phyloP scores from a whole-genome alignment of 768 basidiomycete genomes.

The Boletus vinaceobasis region DNA sequence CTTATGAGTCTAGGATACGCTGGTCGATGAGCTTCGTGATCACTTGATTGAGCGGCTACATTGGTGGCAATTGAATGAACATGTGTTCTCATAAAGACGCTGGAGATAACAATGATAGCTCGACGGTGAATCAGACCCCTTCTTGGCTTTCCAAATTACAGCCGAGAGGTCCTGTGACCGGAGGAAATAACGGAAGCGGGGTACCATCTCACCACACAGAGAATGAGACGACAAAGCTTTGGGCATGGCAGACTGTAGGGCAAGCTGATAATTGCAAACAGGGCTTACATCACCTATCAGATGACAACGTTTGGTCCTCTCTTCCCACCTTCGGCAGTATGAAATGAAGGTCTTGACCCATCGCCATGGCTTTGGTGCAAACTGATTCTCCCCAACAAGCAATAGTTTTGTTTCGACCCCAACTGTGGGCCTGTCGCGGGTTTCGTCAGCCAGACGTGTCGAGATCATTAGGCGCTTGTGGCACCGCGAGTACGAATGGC shows the following conservation, averaged over 20 bases:
- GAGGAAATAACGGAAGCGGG: not conserved
- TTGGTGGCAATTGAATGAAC: not conserved
- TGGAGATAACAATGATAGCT: slow-evolving; percentile 10
- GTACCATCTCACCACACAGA: not conserved
- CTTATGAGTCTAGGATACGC: slow-evolving; percentile 19
- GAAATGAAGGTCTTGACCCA: no score
- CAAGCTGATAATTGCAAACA: not conserved
- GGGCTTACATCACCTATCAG: not conserved
- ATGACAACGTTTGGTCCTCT: no score
- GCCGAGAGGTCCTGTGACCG: not conserved
- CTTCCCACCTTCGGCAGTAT: not conserved
- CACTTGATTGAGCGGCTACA: slow-evolving; percentile 5
- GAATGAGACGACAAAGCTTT: not conserved
- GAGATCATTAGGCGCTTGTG: not conserved
- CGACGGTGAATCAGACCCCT: not conserved
- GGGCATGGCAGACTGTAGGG: no score
- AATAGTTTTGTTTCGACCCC: no score
- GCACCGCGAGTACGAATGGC: not conserved
- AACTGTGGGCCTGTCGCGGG: no score
- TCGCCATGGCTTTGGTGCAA: no score
- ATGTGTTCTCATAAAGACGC: slow-evolving; percentile 9
- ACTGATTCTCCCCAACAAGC: no score
- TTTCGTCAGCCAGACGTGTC: no score
- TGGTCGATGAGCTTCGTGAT: not conserved
- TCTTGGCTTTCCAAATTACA: not conserved